These are phyloP conservation scores for Basidiobolus meristosporus DNA, from an alignment of 371 early-diverging fungal genomes.

Conservation along the genomic window DNA sequence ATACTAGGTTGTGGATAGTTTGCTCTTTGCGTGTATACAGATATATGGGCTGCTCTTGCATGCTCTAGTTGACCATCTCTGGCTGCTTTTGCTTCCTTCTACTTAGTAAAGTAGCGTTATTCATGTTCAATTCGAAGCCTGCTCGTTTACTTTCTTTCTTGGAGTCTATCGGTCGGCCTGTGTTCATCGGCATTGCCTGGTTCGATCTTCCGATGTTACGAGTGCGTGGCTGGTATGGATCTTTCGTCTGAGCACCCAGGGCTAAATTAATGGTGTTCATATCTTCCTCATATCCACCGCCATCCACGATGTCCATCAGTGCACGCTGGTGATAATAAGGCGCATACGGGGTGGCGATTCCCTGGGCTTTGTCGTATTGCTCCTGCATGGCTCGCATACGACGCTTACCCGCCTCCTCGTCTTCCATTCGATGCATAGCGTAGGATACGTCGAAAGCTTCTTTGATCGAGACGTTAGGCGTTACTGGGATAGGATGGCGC, in stretches of 20 bases:
- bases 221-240: conserved; percentile 3
- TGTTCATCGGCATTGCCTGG: conserved; percentile 3
- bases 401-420: conserved; percentile 12
- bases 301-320: conserved; percentile 8
- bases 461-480: conserved; percentile 21
- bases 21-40: too few relatives aligned
- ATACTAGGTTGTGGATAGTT: too few relatives aligned
- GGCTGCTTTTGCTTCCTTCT: conserved; percentile 22
- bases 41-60: too few relatives aligned
- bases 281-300: conserved; percentile 5
- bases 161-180: background rate
- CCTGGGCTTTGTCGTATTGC: conserved; percentile 12
- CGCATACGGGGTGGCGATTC: conserved; percentile 1
- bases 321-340: conserved; percentile 4
- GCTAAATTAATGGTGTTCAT: conserved; percentile 7
- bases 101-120: conserved; percentile 28
- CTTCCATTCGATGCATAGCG: conserved; percentile 36
- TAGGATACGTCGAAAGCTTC: conserved; percentile 37
- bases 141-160: too few relatives aligned
- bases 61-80: background rate
- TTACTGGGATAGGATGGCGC: background rate
- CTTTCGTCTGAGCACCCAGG: conserved; percentile 1
- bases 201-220: background rate
- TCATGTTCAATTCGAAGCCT: conserved; percentile 27
- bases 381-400: conserved; percentile 7